These are phyloP conservation scores for Diplodia corticola DNA, from an alignment of 2,329 filamentous ascomycete species.

Conservation along the genomic window DNA sequence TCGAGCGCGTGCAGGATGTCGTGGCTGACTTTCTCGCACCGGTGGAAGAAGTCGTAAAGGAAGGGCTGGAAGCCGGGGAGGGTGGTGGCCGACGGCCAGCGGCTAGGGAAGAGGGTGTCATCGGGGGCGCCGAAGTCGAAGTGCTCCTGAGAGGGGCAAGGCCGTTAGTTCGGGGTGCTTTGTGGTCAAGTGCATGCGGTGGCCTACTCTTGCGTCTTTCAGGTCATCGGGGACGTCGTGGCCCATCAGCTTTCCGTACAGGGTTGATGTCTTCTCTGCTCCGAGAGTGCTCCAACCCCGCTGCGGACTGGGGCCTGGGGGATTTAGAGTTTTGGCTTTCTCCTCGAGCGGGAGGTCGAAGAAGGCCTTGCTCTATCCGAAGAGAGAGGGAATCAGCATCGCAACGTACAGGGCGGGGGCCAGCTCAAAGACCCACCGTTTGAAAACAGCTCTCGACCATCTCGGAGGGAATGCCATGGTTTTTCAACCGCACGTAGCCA, in stretches of 20 bases:
- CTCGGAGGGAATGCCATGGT: conserved; percentile 38
- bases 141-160: conserved; percentile 33
- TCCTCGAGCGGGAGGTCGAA: conserved; percentile 39
- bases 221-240: conserved; percentile 27
- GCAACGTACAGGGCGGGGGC: conserved; percentile 22
- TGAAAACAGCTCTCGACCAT: conserved; percentile 33
- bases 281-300: conserved; percentile 44
- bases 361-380: conserved; percentile 29
- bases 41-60: conserved; percentile 32
- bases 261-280: conserved; percentile 38
- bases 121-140: conserved; percentile 35
- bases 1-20: conserved; percentile 31
- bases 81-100: conserved; percentile 41
- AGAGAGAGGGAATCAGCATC: not conserved
- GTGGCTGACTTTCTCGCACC: conserved; percentile 31
- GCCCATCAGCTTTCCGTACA: conserved; percentile 25
- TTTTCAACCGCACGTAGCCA: conserved; percentile 46
- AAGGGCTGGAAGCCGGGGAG: conserved; percentile 41
- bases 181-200: not conserved
- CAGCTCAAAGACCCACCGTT: conserved; percentile 29
- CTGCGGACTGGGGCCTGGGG: conserved; percentile 40
- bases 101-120: conserved; percentile 39
- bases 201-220: not conserved
- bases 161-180: not conserved
- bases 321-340: conserved; percentile 40